phyloP scores from a whole-genome alignment of 495 filamentous ascomycete genomes.

The Sphaerosporella brunnea region DNA sequence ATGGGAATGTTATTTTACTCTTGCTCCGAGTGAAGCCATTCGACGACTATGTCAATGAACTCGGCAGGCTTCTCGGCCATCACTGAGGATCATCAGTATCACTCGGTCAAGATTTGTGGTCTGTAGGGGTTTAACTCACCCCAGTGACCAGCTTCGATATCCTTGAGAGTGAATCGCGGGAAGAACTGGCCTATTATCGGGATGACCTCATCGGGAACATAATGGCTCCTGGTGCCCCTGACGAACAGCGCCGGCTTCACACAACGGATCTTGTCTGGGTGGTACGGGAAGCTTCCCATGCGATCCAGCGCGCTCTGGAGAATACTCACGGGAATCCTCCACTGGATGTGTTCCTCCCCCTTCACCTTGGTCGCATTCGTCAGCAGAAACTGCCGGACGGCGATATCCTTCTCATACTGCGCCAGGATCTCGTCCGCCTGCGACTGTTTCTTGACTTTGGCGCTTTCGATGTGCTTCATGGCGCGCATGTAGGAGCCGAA shows the following conservation, averaged over 20 bases:
- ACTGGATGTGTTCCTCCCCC: constrained; percentile 29
- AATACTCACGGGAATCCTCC: constrained; percentile 43
- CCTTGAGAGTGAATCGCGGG: constrained; percentile 57
- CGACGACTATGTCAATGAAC: constrained; percentile 53
- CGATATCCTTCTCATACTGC: constrained; percentile 55
- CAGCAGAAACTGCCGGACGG: constrained; percentile 79
- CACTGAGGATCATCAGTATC: constrained; percentile 29
- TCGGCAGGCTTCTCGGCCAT: constrained; percentile 81
- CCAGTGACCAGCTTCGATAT: constrained; percentile 88
- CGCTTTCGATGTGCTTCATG: constrained; percentile 64
- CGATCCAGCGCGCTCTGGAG: constrained; percentile 41
- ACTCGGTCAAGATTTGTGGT: not conserved
- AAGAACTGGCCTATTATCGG: constrained; percentile 82
- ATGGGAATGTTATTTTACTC: not conserved
- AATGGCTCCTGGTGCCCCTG: constrained; percentile 63
- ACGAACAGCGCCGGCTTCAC: constrained; percentile 66
- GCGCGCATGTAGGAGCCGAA: constrained; percentile 71
- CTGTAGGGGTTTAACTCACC: constrained; percentile 11
- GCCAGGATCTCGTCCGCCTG: constrained; percentile 68
- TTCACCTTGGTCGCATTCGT: constrained; percentile 55
- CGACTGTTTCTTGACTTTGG: constrained; percentile 43
- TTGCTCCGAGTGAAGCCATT: not conserved
- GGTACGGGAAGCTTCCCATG: constrained; percentile 78
- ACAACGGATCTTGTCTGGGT: constrained; percentile 42
- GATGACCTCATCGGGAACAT: constrained; percentile 74